Percentiles rank a stretch among this genome's conserved stretches.
Evolutionary conservation across 2,329 filamentous ascomycete species (phyloP).

Genomic region (Periglandula ipomoeae): DNA sequence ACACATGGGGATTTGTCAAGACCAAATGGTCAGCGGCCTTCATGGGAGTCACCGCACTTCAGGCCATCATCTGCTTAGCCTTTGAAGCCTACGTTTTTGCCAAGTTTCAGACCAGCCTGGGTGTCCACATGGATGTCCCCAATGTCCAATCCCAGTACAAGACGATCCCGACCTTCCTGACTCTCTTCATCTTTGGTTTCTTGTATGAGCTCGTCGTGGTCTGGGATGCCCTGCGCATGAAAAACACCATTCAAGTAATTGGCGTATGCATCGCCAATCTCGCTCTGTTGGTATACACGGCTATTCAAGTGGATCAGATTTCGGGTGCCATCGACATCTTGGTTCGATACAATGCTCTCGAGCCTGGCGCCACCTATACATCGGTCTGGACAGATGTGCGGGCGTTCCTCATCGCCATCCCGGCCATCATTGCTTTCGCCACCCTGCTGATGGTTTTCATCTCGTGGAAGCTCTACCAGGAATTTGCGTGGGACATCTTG

Average conservation of each 20-base stretch:
- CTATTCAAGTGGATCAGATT: slow-evolving; percentile 89
- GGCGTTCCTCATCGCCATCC: slow-evolving; percentile 77
- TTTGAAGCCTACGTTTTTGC: slow-evolving; percentile 93
- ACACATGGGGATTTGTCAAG: slow-evolving; percentile 62
- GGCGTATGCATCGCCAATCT: slow-evolving; percentile 89
- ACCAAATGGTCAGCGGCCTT: slow-evolving; percentile 86
- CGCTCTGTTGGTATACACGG: slow-evolving; percentile 84
- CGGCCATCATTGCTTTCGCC: slow-evolving; percentile 68
- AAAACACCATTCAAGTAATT: slow-evolving; percentile 98
- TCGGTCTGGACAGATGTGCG: slow-evolving; percentile 61
- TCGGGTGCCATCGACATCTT: slow-evolving; percentile 58
- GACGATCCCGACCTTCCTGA: slow-evolving; percentile 89
- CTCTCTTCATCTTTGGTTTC: slow-evolving; percentile 95
- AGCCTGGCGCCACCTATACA: slow-evolving; percentile 16
- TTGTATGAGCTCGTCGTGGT: slow-evolving; percentile 83
- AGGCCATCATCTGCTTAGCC: slow-evolving; percentile 70
- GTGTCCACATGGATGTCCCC: slow-evolving; percentile 27
- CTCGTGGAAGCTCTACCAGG: slow-evolving; percentile 93
- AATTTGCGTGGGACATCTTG: slow-evolving; percentile 98
- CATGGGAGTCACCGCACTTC: slow-evolving; percentile 60
- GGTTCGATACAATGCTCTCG: slow-evolving; percentile 33
- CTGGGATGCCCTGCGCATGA: slow-evolving; percentile 86
- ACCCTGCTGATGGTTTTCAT: slow-evolving; percentile 66
- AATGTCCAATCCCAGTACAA: slow-evolving; percentile 43
- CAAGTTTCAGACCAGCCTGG: slow-evolving; percentile 62